These are phyloP conservation scores for Fusarium armeniacum DNA, from an alignment of 2,329 filamentous ascomycete species.

Conservation along the genomic window DNA sequence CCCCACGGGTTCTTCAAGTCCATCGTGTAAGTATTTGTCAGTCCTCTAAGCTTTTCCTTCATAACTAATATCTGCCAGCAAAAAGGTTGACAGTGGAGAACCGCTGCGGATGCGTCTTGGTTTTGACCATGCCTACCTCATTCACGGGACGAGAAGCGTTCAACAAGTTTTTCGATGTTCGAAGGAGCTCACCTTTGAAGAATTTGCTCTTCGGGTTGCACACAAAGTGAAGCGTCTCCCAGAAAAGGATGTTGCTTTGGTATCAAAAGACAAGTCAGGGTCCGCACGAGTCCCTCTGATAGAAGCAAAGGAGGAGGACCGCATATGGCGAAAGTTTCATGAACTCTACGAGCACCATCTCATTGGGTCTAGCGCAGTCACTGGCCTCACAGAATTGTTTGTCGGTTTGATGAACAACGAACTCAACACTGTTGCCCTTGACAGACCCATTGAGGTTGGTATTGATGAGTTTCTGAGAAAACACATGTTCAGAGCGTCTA, in stretches of 20 bases:
- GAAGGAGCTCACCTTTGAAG: slow-evolving; percentile 44
- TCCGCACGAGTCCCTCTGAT: slow-evolving; percentile 36
- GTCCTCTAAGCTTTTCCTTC: rapidly evolving
- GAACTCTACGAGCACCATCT: slow-evolving; percentile 42
- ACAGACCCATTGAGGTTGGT: slow-evolving; percentile 27
- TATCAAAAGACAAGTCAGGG: slow-evolving; percentile 41
- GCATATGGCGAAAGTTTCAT: slow-evolving; percentile 45
- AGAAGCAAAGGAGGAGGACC: slow-evolving; percentile 36
- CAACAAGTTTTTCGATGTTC: slow-evolving; percentile 45
- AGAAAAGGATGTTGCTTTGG: slow-evolving; percentile 25
- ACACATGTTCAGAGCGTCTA: slow-evolving; percentile 46
- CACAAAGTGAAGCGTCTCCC: slow-evolving; percentile 47
- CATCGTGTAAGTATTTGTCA: slow-evolving; percentile 17
- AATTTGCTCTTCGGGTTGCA: slow-evolving; percentile 43
- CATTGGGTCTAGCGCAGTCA: slow-evolving; percentile 35
- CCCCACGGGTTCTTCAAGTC: slow-evolving; percentile 42
- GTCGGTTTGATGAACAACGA: slow-evolving; percentile 36
- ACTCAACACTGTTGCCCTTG: slow-evolving; percentile 7
- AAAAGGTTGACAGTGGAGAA: slow-evolving; percentile 33
- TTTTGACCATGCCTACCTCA: slow-evolving; percentile 42
- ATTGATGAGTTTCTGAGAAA: slow-evolving; percentile 44
- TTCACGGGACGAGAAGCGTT: slow-evolving; percentile 39
- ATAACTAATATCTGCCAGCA: slow-evolving; percentile 12
- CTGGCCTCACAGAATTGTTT: slow-evolving; percentile 36
- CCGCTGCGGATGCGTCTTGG: slow-evolving; percentile 40